These are phyloP conservation scores for Botryotinia convoluta DNA, from an alignment of 2,329 filamentous ascomycete species.

Conservation along the genomic window DNA sequence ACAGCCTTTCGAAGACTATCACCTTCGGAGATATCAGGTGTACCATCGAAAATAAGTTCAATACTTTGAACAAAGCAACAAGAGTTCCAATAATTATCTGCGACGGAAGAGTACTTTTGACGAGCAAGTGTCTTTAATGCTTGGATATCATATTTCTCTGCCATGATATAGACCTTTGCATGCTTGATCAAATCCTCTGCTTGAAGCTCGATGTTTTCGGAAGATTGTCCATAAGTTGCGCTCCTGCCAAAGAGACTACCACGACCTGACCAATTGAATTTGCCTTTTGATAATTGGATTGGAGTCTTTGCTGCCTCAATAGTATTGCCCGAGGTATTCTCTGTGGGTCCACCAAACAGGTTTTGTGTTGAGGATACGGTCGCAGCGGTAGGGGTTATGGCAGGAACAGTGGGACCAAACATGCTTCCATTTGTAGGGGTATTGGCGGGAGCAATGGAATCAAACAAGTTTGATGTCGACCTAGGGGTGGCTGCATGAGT, in stretches of 20 bases:
- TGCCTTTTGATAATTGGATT: neutral
- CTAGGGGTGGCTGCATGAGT: neutral
- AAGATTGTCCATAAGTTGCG: neutral
- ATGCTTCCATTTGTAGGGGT: neutral
- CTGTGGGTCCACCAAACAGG: neutral
- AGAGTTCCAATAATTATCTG: conserved; percentile 12
- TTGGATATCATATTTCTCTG: conserved; percentile 24
- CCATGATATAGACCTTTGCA: conserved; percentile 24
- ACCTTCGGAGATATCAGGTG: conserved; percentile 5
- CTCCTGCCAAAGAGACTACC: neutral
- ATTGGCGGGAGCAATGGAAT: too few relatives aligned
- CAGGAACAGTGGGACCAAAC: too few relatives aligned
- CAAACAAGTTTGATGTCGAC: neutral
- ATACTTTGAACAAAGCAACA: conserved; percentile 19
- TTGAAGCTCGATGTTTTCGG: neutral
- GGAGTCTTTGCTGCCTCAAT: neutral
- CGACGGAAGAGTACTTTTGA: conserved; percentile 12
- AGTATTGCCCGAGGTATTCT: neutral
- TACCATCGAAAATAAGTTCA: conserved; percentile 23
- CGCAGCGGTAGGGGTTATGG: neutral
- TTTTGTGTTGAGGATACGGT: neutral
- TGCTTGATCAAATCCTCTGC: conserved; percentile 16
- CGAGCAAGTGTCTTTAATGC: conserved; percentile 20
- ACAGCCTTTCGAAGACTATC: conserved; percentile 15
- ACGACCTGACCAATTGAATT: neutral